Evolutionary conservation across 2,329 filamentous ascomycete genomes (phyloP), one percentile per base, ranked within the genome.

Genomic region (Arthrinium puccinioides): DNA sequence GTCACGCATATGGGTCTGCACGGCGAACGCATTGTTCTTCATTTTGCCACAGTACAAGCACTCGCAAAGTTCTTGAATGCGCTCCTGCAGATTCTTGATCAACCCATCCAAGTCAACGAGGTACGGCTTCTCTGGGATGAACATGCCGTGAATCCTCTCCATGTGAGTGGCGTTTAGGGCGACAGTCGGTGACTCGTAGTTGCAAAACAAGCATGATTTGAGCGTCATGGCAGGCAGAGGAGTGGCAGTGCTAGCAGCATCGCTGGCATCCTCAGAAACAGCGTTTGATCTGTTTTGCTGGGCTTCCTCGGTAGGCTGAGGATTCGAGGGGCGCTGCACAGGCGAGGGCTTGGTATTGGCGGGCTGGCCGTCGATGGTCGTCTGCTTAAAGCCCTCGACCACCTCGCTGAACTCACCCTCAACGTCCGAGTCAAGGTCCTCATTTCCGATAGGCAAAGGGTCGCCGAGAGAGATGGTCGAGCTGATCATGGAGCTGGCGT

Each of bases 1-100:
- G 59, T 98, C 92, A 30, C 87, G 82, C 92, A 98, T 98, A 59
- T 98, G 92, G 1, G 89, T 96, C 56, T 96, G 89, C 19, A 89
- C 79, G 14, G 86, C 90, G 40, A 82, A 79, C 0, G 84, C 72
- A 10, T 82, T 89, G 44, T 82, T 77, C 56, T 92, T 86, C 29
- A 82, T 62, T 60, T 92, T 94, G 56, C 85, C 82, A 57, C 92
- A 98, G 56, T 82, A 88, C 32, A 98, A 62, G 59, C 92, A 98
- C 59, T 94, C 82, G 55, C 87, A 79, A 44, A 82, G 77, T 41
- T 87, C 76, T 43, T 82, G 75, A 27, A 98, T 82, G 49, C 88
- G 94, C 45, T 81, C 72, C 53, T 87, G 82, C 11, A 98, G 70
- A 44, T 88, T 82, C 37, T 72, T 71, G 42, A 98, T 64, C 34